phyloP scores from a whole-genome alignment of 805 yeast genomes.

The Candida arabinofermentans region DNA sequence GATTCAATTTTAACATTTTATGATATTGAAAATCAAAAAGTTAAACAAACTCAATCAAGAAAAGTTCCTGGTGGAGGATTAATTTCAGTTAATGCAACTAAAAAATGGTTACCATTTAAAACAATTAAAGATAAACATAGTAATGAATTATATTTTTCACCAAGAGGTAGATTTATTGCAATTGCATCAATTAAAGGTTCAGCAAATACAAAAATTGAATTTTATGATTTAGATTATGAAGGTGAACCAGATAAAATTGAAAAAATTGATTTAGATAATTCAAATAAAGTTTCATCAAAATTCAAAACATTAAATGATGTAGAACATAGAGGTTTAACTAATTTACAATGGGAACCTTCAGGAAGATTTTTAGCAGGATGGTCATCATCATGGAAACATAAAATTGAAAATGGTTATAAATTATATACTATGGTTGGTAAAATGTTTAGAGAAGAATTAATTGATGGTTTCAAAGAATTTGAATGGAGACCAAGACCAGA shows the following conservation, averaged over 20 bases:
- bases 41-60: conserved; percentile 12
- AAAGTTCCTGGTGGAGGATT: conserved; percentile 3
- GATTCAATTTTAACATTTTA: conserved; percentile 70
- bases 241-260: conserved; percentile 47
- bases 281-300: conserved; percentile 47
- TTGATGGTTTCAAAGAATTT: conserved; percentile 84
- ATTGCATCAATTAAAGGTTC: conserved; percentile 41
- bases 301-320: conserved; percentile 60
- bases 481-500: conserved; percentile 98
- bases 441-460: conserved; percentile 65
- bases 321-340: conserved; percentile 74
- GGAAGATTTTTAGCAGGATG: conserved; percentile 87
- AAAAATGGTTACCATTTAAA: conserved; percentile 48
- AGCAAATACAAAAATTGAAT: conserved; percentile 64
- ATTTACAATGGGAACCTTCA: conserved; percentile 90
- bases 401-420: conserved; percentile 86
- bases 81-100: conserved; percentile 11
- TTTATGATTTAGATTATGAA: conserved; percentile 81
- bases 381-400: conserved; percentile 83
- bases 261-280: conserved; percentile 25
- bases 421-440: conserved; percentile 82
- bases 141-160: conserved; percentile 82
- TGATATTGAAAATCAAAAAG: conserved; percentile 69
- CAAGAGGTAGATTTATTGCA: conserved; percentile 82
- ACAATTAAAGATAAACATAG: conserved; percentile 56